Evolutionary conservation across 2,329 filamentous ascomycete genomes (phyloP).

Genomic region (Apiospora saccharicola): DNA sequence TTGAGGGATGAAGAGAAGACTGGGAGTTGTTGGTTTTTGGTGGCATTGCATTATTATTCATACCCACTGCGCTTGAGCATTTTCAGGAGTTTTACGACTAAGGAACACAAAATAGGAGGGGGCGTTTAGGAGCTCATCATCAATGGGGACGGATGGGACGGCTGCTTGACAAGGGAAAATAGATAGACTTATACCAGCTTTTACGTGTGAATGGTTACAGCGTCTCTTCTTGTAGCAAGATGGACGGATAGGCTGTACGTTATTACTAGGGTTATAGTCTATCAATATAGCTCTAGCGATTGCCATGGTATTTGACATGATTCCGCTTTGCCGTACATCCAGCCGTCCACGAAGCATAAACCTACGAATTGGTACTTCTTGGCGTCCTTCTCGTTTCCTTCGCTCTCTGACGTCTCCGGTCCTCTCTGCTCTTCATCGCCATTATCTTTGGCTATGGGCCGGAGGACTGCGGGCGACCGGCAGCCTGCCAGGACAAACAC

Average conservation of each 20-base stretch:
- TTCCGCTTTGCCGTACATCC: conserved; percentile 6
- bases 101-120: neutral
- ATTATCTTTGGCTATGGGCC: neutral
- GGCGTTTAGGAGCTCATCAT: neutral
- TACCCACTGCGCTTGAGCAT: conserved; percentile 20
- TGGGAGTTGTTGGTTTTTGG: conserved; percentile 8
- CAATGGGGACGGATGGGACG: neutral
- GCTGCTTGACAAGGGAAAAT: neutral
- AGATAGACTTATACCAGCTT: conserved; percentile 9
- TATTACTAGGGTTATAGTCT: neutral
- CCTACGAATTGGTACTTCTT: neutral
- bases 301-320: neutral
- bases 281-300: neutral
- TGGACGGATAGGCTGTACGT: too few species aligned
- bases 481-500: neutral
- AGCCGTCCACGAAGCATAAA: conserved; percentile 4
- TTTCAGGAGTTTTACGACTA: conserved; percentile 8
- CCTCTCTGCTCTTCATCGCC: neutral
- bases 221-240: conserved; percentile 9
- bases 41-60: conserved; percentile 16
- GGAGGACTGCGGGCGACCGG: conserved; percentile 5
- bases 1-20: neutral
- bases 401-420: neutral
- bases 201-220: neutral
- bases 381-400: neutral